Conservation (phyloP, 352 stramenopile species). For the Globisporangium nunn region DNA sequence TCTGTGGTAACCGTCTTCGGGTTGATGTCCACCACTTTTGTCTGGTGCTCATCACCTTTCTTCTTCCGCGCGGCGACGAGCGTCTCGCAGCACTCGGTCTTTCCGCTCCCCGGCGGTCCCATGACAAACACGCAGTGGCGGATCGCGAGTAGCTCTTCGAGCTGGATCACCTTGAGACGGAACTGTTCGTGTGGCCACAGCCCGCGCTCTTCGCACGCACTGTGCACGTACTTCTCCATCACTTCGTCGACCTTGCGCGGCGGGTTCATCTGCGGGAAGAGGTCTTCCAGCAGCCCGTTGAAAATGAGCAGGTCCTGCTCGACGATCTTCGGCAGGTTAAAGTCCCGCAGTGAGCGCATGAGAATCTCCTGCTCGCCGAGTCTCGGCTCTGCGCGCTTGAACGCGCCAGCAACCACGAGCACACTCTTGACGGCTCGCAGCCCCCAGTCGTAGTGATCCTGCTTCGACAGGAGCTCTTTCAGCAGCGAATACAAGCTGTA, state of each 20-base stretch:
- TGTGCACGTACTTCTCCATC: slow-evolving; percentile 87
- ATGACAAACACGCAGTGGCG: slow-evolving; percentile 96
- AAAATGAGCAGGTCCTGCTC: slow-evolving; percentile 92
- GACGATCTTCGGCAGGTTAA: slow-evolving; percentile 96
- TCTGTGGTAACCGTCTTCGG: slow-evolving; percentile 95
- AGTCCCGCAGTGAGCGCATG: slow-evolving; percentile 93
- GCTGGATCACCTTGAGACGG: slow-evolving; percentile 91
- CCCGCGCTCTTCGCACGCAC: slow-evolving; percentile 84
- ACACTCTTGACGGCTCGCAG: slow-evolving; percentile 93
- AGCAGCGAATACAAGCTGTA: slow-evolving; percentile 92
- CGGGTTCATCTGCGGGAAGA: slow-evolving; percentile 90
- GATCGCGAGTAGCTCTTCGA: slow-evolving; percentile 92
- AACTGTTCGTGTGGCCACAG: slow-evolving; percentile 92
- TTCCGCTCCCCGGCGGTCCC: slow-evolving; percentile 89
- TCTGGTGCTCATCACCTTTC: slow-evolving; percentile 53
- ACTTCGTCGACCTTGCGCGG: slow-evolving; percentile 83
- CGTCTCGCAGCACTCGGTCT: slow-evolving; percentile 92
- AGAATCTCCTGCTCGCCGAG: slow-evolving; percentile 90
- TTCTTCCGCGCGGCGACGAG: slow-evolving; percentile 77
- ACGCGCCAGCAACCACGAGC: slow-evolving; percentile 88
- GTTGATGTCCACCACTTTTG: slow-evolving; percentile 87
- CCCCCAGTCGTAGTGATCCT: slow-evolving; percentile 96
- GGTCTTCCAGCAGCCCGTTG: slow-evolving; percentile 87
- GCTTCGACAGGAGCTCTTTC: slow-evolving; percentile 90
- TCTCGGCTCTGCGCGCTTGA: slow-evolving; percentile 91